Evolutionary conservation across 495 filamentous ascomycete species (phyloP), one percentile per base, ranked within the genome.

Genomic region (Achaetomiella virescens): DNA sequence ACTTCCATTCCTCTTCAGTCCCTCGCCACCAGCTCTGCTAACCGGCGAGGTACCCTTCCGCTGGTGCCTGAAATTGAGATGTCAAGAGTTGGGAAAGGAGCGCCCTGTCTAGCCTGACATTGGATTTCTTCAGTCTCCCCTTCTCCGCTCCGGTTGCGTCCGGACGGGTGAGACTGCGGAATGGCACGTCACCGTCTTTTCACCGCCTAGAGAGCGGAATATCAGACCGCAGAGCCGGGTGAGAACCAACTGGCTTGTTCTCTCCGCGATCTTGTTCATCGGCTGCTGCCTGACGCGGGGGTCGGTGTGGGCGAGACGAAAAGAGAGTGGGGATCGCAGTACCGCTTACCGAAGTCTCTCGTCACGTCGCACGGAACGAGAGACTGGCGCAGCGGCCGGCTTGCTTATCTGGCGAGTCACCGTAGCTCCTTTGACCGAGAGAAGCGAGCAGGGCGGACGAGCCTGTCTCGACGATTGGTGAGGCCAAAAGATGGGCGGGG

Each of bases 201-300:
- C 5, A n/a, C 41, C 4, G 7, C 42, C 27, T 6, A 18, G 40
- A 24, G 22, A 24, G 40, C 52, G 33, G 27, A 29, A 45, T 11
- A 29, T 21, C 31, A 54, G 29, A 48, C 37, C 35, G 55, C 55
- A 54, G 48, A 58, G 1, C 52, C 62, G 62, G 56, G 53, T 58
- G 47, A 20, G 42, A 60, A 55, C 57, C 59, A 59, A 65, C 62
- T 65, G 59, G 62, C 11, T 41, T 29, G 12, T 4, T 5, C 43
- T 20, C 35, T 33, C 29, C 36, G 6, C 46, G 35, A 44, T 51
- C 52, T 38, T 48, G 17, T 36, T n/a, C 45, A 49, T 37, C 51
- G 35, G 38, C 44, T 15, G 17, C 11, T 35, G 11, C 14, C 55
- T 24, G 37, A 20, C 27, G 38, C 40, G 36, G 50, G 50, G 27